phyloP scores from a whole-genome alignment of 106 monocot species.

The Acanthochlamys bracteata region DNA sequence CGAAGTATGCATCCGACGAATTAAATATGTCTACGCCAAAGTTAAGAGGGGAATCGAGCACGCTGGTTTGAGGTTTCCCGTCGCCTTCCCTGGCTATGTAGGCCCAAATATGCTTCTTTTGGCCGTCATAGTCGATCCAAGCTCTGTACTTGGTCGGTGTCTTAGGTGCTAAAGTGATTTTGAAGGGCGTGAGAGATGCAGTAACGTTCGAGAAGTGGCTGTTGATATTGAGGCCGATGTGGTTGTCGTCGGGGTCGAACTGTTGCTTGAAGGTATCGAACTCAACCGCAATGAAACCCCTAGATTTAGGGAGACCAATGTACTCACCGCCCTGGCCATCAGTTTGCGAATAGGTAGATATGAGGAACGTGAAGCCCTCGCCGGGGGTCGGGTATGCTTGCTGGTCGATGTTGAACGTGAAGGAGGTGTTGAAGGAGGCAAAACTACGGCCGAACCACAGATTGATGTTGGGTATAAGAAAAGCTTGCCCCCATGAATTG shows the following conservation, averaged over 20 bases:
- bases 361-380: constrained; percentile 64
- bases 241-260: constrained; percentile 68
- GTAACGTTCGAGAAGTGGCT: constrained; percentile 31
- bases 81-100: constrained; percentile 19
- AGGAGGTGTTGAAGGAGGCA: constrained; percentile 66
- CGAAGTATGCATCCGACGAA: constrained; percentile 51
- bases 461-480: no score
- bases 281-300: constrained; percentile 73
- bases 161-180: constrained; percentile 27
- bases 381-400: constrained; percentile 10
- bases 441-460: no score
- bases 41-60: constrained; percentile 33
- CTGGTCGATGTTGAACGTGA: constrained; percentile 48
- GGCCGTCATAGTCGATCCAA: constrained; percentile 77
- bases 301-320: constrained; percentile 77
- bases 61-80: constrained; percentile 17
- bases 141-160: constrained; percentile 23
- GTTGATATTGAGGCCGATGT: constrained; percentile 77
- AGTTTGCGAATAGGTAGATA: constrained; percentile 29
- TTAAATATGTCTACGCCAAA: constrained; percentile 23
- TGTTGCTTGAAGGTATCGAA: constrained; percentile 59
- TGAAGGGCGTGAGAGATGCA: constrained; percentile 24
- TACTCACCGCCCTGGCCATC: constrained; percentile 36
- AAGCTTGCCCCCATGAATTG: no score
- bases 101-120: constrained; percentile 16